A percentile compares a stretch with the other conserved stretches of the same genome.
Conservation (phyloP, 768 basidiomycete genomes). For the Lactifluus echinatus region DNA sequence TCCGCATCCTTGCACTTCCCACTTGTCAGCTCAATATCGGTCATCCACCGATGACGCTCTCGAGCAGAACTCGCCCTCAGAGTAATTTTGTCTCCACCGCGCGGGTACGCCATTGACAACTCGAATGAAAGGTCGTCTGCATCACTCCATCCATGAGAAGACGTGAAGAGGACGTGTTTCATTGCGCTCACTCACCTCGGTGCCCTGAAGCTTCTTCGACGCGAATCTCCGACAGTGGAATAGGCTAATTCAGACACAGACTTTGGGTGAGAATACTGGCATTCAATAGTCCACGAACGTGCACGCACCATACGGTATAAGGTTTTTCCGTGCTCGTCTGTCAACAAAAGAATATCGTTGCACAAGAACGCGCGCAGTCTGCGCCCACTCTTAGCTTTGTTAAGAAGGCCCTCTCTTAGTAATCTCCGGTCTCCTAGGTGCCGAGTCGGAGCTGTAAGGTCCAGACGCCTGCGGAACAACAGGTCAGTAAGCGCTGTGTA, state of each 20-base stretch:
- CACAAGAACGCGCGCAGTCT: slow-evolving; percentile 75
- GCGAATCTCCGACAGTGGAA: slow-evolving; percentile 58
- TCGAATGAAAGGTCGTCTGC: slow-evolving; percentile 65
- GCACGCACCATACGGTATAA: slow-evolving; percentile 74
- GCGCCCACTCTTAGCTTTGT: slow-evolving; percentile 78
- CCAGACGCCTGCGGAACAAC: slow-evolving; percentile 49
- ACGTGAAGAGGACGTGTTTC: not conserved
- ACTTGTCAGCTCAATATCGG: slow-evolving; percentile 36
- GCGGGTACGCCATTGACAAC: slow-evolving; percentile 55
- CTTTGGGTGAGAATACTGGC: too few species aligned
- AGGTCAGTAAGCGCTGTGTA: not conserved
- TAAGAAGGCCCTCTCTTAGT: slow-evolving; percentile 66
- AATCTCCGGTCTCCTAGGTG: slow-evolving; percentile 74
- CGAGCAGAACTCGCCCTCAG: slow-evolving; percentile 49
- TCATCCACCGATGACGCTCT: slow-evolving; percentile 50
- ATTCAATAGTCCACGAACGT: too few species aligned
- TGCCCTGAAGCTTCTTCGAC: slow-evolving; percentile 44
- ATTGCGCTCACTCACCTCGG: slow-evolving; percentile 36
- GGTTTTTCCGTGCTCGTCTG: slow-evolving; percentile 59
- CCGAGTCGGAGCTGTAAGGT: slow-evolving; percentile 85
- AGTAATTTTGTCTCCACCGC: slow-evolving; percentile 62
- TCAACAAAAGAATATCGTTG: slow-evolving; percentile 82
- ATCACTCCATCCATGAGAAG: not conserved
- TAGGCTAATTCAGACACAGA: slow-evolving; percentile 51
- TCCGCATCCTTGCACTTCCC: slow-evolving; percentile 26